Percentiles rank a stretch among this genome's conserved stretches.
phyloP scores from a whole-genome alignment of 2,329 filamentous ascomycete genomes.

The Helotiales sp. region DNA sequence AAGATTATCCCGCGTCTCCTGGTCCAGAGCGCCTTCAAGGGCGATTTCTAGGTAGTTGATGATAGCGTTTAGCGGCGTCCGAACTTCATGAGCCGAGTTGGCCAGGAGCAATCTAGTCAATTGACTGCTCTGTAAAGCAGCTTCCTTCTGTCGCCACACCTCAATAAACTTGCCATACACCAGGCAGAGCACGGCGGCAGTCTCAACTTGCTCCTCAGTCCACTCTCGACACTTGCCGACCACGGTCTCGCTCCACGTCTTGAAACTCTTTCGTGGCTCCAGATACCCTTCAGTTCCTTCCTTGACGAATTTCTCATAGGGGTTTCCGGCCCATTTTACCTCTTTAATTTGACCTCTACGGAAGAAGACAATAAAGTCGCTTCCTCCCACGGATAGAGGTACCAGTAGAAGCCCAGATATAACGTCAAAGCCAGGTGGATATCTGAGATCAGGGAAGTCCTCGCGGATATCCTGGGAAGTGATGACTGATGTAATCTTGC shows the following conservation, averaged over 20 bases:
- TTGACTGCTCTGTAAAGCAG: slow-evolving; percentile 77
- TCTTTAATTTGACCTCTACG: slow-evolving; percentile 73
- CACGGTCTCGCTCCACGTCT: slow-evolving; percentile 78
- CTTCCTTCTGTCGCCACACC: slow-evolving; percentile 90
- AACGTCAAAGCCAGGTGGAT: slow-evolving; percentile 74
- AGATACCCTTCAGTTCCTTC: slow-evolving; percentile 72
- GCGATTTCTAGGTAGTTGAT: slow-evolving; percentile 95
- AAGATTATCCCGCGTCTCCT: slow-evolving; percentile 82
- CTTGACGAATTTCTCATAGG: slow-evolving; percentile 75
- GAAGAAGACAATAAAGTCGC: slow-evolving; percentile 90
- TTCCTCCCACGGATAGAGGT: slow-evolving; percentile 71
- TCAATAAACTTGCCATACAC: slow-evolving; percentile 87
- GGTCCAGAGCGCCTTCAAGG: slow-evolving; percentile 75
- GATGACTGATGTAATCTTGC: slow-evolving; percentile 71
- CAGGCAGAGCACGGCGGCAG: slow-evolving; percentile 80
- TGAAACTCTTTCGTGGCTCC: slow-evolving; percentile 78
- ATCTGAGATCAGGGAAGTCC: slow-evolving; percentile 81
- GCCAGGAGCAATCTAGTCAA: slow-evolving; percentile 77
- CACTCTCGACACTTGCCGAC: slow-evolving; percentile 83
- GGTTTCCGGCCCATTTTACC: slow-evolving; percentile 80
- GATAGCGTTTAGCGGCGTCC: slow-evolving; percentile 88
- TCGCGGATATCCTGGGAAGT: slow-evolving; percentile 73
- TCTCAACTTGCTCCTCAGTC: slow-evolving; percentile 87
- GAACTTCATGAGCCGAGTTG: slow-evolving; percentile 89
- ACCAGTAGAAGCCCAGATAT: slow-evolving; percentile 82